Evolutionary conservation across 2,329 filamentous ascomycete species (phyloP).

Genomic region (Alternaria rosae): DNA sequence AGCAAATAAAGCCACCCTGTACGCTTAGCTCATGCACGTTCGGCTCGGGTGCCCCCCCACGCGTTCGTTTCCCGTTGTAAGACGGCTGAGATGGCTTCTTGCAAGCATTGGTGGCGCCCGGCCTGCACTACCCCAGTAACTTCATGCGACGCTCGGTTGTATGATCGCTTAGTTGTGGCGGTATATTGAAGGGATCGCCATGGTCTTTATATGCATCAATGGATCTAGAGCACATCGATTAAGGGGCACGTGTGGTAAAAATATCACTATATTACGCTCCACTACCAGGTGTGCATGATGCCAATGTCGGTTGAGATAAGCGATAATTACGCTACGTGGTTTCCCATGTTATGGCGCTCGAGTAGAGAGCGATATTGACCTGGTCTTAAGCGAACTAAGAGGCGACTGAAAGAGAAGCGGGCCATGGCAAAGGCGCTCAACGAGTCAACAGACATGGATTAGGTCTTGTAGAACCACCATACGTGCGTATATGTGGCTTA

Average conservation of each 20-base stretch:
- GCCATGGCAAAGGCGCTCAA: no score
- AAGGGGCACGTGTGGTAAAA: background rate
- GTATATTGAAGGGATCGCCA: background rate
- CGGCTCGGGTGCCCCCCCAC: slow-evolving; percentile 20
- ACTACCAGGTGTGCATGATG: background rate
- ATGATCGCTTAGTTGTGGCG: background rate
- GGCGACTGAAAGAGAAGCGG: background rate
- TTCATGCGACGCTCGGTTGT: background rate
- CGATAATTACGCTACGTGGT: background rate
- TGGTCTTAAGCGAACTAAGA: background rate
- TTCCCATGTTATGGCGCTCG: background rate
- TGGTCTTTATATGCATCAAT: background rate
- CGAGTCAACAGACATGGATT: no score
- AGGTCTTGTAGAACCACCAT: no score
- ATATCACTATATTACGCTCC: background rate
- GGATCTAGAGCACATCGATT: background rate
- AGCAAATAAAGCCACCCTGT: slow-evolving; percentile 3
- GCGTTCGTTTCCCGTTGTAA: background rate
- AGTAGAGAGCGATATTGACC: background rate
- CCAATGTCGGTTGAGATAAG: background rate
- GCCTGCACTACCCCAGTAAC: background rate
- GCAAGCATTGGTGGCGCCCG: background rate
- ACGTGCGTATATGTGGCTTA: no score
- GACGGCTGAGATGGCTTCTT: background rate
- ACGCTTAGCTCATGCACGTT: background rate